A percentile compares a stretch with the other conserved stretches of the same genome.
These are phyloP conservation scores for Rugosomyces carneus DNA, from an alignment of 1,284 basidiomycete species.

Conservation along the genomic window DNA sequence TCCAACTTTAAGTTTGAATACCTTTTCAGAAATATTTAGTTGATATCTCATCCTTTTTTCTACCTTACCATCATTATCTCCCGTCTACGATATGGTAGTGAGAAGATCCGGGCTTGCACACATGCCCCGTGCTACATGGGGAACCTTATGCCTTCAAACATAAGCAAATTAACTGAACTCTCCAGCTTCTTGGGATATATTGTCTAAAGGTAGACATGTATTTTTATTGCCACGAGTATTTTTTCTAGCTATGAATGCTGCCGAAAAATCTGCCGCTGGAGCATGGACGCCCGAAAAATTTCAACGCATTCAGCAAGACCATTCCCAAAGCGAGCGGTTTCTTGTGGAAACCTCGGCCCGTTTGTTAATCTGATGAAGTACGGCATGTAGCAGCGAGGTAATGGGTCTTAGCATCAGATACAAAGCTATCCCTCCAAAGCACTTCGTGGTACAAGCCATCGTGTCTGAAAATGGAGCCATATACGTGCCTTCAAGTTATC, in stretches of 20 bases:
- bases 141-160: slow-evolving; percentile 14
- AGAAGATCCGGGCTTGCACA: slow-evolving; percentile 16
- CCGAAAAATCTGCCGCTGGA: neutral
- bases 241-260: slow-evolving; percentile 11
- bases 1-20: slow-evolving; percentile 23
- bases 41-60: slow-evolving; percentile 5
- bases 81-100: slow-evolving; percentile 10
- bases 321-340: slow-evolving; percentile 4
- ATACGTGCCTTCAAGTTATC: neutral
- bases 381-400: slow-evolving; percentile 5
- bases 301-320: slow-evolving; percentile 3
- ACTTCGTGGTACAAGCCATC: neutral
- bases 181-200: slow-evolving; percentile 11
- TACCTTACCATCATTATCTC: slow-evolving; percentile 6
- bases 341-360: slow-evolving; percentile 7
- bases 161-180: slow-evolving; percentile 12
- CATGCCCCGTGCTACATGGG: slow-evolving; percentile 12
- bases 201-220: slow-evolving; percentile 9
- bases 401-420: slow-evolving; percentile 6
- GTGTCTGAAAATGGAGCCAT: neutral
- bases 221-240: slow-evolving; percentile 7
- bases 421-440: neutral
- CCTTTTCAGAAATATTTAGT: slow-evolving; percentile 13
- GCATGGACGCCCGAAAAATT: neutral
- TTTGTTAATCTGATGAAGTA: slow-evolving; percentile 4